Evolutionary conservation across 768 basidiomycete species (phyloP), one percentile per base, ranked within the genome.

Genomic region (Amanita subjunquillea): DNA sequence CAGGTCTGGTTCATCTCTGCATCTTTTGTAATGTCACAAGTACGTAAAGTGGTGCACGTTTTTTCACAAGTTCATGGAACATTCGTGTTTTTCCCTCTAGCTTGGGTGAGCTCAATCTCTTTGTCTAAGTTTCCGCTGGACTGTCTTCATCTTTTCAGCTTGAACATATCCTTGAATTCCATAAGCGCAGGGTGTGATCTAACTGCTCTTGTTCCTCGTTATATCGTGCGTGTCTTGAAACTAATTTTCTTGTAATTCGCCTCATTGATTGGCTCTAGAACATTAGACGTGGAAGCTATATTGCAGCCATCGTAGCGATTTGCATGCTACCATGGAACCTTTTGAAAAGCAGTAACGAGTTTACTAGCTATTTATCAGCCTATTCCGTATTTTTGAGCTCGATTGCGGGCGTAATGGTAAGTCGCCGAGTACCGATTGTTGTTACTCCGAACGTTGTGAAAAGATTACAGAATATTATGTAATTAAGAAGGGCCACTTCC

Each of bases 281-380:
- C 62, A 91, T 92, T 62, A 81, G 89, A 20, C 78, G 89, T n/a
- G 89, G 91, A 27, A 87, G 89, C n/a, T 93, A 85, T 66, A 68
- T 91, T 42, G 85, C 83, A 17, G 87, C 87, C 6, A 72, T 85
- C 46, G 81, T 88, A 36, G 88, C 87, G 3, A 61, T 90, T 34
- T 78, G 73, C 65, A 87, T 87, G 72, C 77, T 81, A 36, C 87
- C 85, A 2, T 88, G 87, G 87, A 85, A 85, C 59, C 67, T 89
- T 34, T 72, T 87, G 58, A 80, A 82, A 64, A 79, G 72, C 55
- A 85, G 82, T 65, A 89, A 82, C 61, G 75, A 70, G 55, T 91
- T 91, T 66, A 83, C 85, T 3, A 84, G 84, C 27, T 91, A 91
- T 65, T 77, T 91, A 23, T 85, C 84, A 2, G 85, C 86, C 3